Conservation (phyloP, 768 basidiomycete genomes). For the Phanerochaete sordida region DNA sequence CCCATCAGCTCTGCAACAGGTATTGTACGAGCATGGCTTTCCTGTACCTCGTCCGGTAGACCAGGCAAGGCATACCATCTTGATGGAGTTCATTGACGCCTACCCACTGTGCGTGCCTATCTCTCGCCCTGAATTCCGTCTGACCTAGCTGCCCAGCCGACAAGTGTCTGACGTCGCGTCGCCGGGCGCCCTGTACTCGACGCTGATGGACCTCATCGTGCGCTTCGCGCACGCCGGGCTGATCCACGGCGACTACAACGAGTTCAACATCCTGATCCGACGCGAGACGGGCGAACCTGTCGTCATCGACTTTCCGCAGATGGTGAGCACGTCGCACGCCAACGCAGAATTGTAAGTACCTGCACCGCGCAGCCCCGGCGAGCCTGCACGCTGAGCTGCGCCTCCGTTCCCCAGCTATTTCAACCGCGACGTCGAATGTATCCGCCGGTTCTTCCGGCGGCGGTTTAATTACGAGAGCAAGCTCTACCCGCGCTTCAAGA, state of each 20-base stretch:
- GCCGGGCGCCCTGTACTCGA: constrained; percentile 87
- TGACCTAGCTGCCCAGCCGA: constrained; percentile 47
- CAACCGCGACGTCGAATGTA: constrained; percentile 97
- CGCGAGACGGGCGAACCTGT: constrained; percentile 74
- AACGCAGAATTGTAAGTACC: constrained; percentile 91
- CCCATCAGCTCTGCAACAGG: constrained; percentile 40
- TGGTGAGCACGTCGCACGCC: constrained; percentile 95
- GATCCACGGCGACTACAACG: constrained; percentile 99
- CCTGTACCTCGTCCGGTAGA: constrained; percentile 94
- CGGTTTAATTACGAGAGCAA: constrained; percentile 91
- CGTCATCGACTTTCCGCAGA: constrained; percentile 98
- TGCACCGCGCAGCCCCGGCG: neutral
- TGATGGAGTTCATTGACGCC: constrained; percentile 96
- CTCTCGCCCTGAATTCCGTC: neutral
- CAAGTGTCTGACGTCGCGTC: constrained; percentile 82
- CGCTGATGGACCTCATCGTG: constrained; percentile 93
- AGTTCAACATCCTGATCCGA: constrained; percentile 95
- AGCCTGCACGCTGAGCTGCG: neutral
- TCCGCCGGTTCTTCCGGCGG: constrained; percentile 86
- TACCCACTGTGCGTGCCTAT: constrained; percentile 36
- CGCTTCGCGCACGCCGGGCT: constrained; percentile 90
- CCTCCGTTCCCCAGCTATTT: constrained; percentile 73
- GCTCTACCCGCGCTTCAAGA: constrained; percentile 83
- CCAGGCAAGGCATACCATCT: constrained; percentile 89
- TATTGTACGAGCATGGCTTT: constrained; percentile 87